These are phyloP conservation scores for Gossypioides kirkii DNA, from an alignment of 345 rosid species.

Conservation along the genomic window DNA sequence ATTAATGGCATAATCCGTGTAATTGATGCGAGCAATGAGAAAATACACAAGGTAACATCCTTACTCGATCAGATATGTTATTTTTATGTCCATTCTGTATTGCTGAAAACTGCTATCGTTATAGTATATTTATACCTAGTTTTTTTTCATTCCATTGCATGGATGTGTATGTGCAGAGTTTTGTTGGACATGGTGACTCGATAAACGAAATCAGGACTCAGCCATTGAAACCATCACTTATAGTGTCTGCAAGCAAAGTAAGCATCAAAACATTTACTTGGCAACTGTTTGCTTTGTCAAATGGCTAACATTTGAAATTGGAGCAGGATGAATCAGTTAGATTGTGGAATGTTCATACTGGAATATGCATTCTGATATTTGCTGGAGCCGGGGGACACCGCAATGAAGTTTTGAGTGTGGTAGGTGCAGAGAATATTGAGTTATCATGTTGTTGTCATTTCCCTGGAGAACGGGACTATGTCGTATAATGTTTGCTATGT, in stretches of 20 bases:
- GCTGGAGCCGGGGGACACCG: slow-evolving; percentile 99
- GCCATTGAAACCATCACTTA: slow-evolving; percentile 79
- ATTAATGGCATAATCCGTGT: slow-evolving; percentile 87
- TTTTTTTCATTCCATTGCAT: not conserved
- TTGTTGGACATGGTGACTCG: slow-evolving; percentile 96
- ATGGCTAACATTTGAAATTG: slow-evolving; percentile 17
- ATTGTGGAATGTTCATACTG: slow-evolving; percentile 92
- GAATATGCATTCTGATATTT: slow-evolving; percentile 91
- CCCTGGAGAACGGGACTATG: not conserved
- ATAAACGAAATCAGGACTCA: slow-evolving; percentile 95
- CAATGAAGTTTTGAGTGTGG: slow-evolving; percentile 97
- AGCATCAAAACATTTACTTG: slow-evolving; percentile 4
- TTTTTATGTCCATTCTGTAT: not conserved
- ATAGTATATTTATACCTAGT: not conserved
- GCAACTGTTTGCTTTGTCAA: slow-evolving; percentile 13
- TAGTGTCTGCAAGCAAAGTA: slow-evolving; percentile 95
- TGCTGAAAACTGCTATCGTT: not conserved
- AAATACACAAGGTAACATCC: slow-evolving; percentile 62
- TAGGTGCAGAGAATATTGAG: slow-evolving; percentile 22
- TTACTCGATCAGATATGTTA: not conserved
- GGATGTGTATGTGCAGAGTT: slow-evolving; percentile 50
- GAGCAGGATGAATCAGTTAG: slow-evolving; percentile 93
- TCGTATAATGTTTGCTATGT: not conserved
- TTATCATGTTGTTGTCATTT: not conserved
- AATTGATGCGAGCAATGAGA: slow-evolving; percentile 73